A percentile compares a stretch with the other conserved stretches of the same genome.
These are phyloP conservation scores for Sarocladium kiliense DNA, from an alignment of 2,329 filamentous ascomycete species.

Conservation along the genomic window DNA sequence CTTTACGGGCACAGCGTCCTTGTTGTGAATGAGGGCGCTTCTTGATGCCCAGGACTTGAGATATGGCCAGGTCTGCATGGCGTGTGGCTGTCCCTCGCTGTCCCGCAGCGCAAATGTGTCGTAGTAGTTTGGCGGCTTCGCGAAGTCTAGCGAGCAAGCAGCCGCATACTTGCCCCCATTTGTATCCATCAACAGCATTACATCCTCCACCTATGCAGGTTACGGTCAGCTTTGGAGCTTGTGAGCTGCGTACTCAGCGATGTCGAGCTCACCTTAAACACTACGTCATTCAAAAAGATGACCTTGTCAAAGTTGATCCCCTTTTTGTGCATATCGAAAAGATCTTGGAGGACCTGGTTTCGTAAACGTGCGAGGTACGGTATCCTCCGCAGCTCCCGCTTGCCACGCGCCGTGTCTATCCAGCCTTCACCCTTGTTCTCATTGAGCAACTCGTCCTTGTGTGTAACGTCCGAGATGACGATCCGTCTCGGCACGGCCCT, in stretches of 20 bases:
- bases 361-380: constrained; percentile 61
- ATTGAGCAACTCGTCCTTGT: constrained; percentile 46
- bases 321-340: constrained; percentile 43
- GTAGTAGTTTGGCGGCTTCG: constrained; percentile 48
- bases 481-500: constrained; percentile 51
- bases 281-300: constrained; percentile 59
- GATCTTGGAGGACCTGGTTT: constrained; percentile 57
- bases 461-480: constrained; percentile 52
- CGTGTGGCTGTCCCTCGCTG: constrained; percentile 40
- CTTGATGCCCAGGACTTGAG: constrained; percentile 47
- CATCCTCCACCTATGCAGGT: constrained; percentile 42
- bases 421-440: constrained; percentile 48
- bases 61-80: constrained; percentile 55
- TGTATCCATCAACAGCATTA: constrained; percentile 50
- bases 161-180: constrained; percentile 55
- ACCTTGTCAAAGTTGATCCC: constrained; percentile 53
- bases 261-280: constrained; percentile 53
- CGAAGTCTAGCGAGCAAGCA: constrained; percentile 57
- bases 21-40: constrained; percentile 44
- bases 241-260: constrained; percentile 3
- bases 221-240: background rate
- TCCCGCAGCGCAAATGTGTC: constrained; percentile 61
- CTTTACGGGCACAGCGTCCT: constrained; percentile 37
- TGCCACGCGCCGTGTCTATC: constrained; percentile 52
- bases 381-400: constrained; percentile 57